Percentiles rank a stretch among this genome's conserved stretches.
These are phyloP conservation scores for Chrysanthemum makinoi DNA, from an alignment of 129 eudicot genomes.

Conservation along the genomic window DNA sequence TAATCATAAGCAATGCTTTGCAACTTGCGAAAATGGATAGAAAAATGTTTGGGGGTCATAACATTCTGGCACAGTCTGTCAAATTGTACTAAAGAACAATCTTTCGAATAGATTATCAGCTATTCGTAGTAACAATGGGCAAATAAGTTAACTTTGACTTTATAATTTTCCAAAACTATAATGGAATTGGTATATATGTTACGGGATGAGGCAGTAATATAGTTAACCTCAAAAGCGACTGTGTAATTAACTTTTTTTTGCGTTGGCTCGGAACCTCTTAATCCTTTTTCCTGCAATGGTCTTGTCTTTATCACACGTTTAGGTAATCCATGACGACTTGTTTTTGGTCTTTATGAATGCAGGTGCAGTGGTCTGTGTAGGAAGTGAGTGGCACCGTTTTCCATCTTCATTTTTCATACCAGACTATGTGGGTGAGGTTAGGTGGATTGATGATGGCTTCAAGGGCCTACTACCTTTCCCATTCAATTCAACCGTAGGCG, in stretches of 20 bases:
- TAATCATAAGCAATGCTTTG: too few relatives aligned
- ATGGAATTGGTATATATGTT: too few relatives aligned
- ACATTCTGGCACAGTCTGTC: too few relatives aligned
- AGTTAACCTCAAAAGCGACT: neutral
- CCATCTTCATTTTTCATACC: conserved; percentile 96
- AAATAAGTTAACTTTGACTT: neutral
- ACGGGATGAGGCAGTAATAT: neutral
- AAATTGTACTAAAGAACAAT: neutral
- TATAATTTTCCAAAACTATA: neutral
- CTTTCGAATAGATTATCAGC: neutral
- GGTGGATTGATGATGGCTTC: conserved; percentile 97
- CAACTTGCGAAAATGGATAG: too few relatives aligned
- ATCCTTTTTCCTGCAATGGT: too few relatives aligned
- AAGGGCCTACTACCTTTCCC: conserved; percentile 92
- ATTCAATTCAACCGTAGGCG: conserved; percentile 84
- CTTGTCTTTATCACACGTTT: too few relatives aligned
- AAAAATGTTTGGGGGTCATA: too few relatives aligned
- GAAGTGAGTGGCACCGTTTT: conserved; percentile 97
- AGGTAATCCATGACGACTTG: too few relatives aligned
- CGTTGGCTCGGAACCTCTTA: too few relatives aligned
- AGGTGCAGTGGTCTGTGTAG: conserved; percentile 93
- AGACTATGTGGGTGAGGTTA: conserved; percentile 71
- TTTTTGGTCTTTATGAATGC: conserved; percentile 3
- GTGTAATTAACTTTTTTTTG: too few relatives aligned
- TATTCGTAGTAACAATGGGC: neutral